A percentile compares a stretch with the other conserved stretches of the same genome.
phyloP scores from a whole-genome alignment of 2,329 filamentous ascomycete species.

The Myriosclerotinia scirpicola region DNA sequence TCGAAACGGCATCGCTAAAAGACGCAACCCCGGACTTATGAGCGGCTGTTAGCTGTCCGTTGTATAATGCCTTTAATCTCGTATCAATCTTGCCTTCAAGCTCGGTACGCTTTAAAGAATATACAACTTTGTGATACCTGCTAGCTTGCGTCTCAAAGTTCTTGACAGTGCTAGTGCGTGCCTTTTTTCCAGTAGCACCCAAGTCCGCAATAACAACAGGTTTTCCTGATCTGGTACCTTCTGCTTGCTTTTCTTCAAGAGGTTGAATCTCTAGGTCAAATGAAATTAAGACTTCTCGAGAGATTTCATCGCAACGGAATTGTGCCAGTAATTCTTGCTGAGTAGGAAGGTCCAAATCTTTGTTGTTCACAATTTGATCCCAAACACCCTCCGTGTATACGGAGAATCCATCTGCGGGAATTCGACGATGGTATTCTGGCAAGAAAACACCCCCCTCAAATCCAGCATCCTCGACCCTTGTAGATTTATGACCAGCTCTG shows the following conservation, averaged over 20 bases:
- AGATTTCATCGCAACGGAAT: slow-evolving; percentile 96
- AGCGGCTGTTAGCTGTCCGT: slow-evolving; percentile 81
- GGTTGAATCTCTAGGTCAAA: slow-evolving; percentile 84
- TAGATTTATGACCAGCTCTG: slow-evolving; percentile 73
- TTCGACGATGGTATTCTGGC: slow-evolving; percentile 91
- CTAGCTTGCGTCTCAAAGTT: slow-evolving; percentile 90
- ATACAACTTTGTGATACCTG: slow-evolving; percentile 95
- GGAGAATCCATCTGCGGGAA: slow-evolving; percentile 95
- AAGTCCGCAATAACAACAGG: slow-evolving; percentile 72
- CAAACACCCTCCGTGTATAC: slow-evolving; percentile 91
- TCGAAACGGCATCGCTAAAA: slow-evolving; percentile 85
- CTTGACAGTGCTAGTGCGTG: slow-evolving; percentile 71
- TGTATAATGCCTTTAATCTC: slow-evolving; percentile 84
- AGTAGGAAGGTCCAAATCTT: slow-evolving; percentile 92
- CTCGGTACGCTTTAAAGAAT: slow-evolving; percentile 79
- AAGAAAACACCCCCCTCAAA: slow-evolving; percentile 80
- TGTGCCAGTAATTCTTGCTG: slow-evolving; percentile 96
- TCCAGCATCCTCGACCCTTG: slow-evolving; percentile 68
- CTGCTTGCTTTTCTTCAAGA: slow-evolving; percentile 81
- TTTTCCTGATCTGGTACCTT: slow-evolving; percentile 70
- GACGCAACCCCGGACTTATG: slow-evolving; percentile 83
- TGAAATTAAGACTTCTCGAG: slow-evolving; percentile 77
- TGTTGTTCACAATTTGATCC: slow-evolving; percentile 99
- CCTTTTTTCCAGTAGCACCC: slow-evolving; percentile 68
- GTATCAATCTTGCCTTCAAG: slow-evolving; percentile 83